A percentile compares a stretch with the other conserved stretches of the same genome.
These are phyloP conservation scores for Gossypium raimondii DNA, from an alignment of 345 rosid species.

Conservation along the genomic window DNA sequence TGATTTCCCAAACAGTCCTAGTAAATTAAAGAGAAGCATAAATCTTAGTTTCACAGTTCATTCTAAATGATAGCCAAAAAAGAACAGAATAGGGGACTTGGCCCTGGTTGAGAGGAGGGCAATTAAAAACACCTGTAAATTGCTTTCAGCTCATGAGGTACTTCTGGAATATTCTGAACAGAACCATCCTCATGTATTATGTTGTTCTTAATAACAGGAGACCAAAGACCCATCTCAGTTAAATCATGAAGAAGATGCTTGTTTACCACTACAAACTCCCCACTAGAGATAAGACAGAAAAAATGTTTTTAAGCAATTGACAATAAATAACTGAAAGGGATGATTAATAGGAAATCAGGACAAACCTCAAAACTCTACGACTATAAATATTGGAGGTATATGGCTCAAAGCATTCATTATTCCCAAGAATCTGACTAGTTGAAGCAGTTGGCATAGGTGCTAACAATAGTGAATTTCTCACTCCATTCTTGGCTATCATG, in stretches of 20 bases:
- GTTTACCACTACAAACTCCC: slow-evolving; percentile 93
- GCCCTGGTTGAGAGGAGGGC: not conserved
- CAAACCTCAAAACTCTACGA: slow-evolving; percentile 84
- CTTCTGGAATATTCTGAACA: slow-evolving; percentile 63
- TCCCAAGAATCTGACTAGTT: slow-evolving; percentile 95
- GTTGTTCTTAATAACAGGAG: slow-evolving; percentile 73
- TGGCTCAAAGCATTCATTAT: slow-evolving; percentile 93
- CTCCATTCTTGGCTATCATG: slow-evolving; percentile 65
- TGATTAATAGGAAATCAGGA: not conserved
- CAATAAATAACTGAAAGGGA: not conserved
- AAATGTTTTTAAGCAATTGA: not conserved
- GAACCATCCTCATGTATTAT: slow-evolving; percentile 75
- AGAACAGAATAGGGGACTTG: not conserved
- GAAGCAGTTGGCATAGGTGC: slow-evolving; percentile 99
- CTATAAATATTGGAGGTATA: slow-evolving; percentile 88
- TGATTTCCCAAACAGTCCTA: slow-evolving; percentile 98
- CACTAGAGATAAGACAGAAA: slow-evolving; percentile 38
- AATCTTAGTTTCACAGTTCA: slow-evolving; percentile 1
- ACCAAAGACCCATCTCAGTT: slow-evolving; percentile 88
- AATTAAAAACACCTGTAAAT: slow-evolving; percentile 58
- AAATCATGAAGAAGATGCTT: slow-evolving; percentile 94
- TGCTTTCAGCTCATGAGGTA: slow-evolving; percentile 60
- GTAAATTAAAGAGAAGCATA: not conserved
- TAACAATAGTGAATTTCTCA: slow-evolving; percentile 83
- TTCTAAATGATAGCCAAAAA: not conserved